phyloP scores from a whole-genome alignment of 75 land plant genomes.

The Cunninghamia lanceolata region DNA sequence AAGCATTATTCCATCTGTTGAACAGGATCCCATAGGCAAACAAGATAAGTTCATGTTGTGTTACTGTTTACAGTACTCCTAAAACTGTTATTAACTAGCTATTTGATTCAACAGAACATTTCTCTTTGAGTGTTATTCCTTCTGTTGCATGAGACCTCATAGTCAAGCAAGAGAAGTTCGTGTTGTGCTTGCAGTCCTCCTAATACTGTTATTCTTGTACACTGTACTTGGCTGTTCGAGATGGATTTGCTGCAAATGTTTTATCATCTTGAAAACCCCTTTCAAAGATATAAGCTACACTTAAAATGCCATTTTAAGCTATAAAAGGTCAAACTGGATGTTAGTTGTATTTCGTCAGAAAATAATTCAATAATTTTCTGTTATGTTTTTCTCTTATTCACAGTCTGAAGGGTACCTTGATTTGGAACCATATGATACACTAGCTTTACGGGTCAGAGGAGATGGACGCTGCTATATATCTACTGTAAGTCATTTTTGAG shows the following conservation, averaged over 20 bases:
- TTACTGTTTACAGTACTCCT: neutral
- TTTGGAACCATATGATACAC: slow-evolving; percentile 76
- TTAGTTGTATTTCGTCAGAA: neutral
- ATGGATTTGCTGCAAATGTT: neutral
- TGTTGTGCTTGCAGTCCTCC: neutral
- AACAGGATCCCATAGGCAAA: neutral
- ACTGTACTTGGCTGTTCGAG: neutral
- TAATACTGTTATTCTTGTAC: neutral
- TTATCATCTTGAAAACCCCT: neutral
- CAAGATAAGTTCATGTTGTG: neutral
- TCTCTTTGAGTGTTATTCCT: neutral
- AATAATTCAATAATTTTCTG: neutral
- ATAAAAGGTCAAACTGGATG: neutral
- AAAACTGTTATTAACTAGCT: neutral
- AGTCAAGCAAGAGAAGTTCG: neutral
- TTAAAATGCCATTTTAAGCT: neutral
- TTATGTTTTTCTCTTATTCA: slow-evolving; percentile 5
- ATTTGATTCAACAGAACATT: neutral
- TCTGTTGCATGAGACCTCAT: neutral
- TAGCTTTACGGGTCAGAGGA: slow-evolving; percentile 79
- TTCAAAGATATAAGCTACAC: neutral
- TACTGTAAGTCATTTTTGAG: slow-evolving; percentile 52
- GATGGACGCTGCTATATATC: slow-evolving; percentile 95
- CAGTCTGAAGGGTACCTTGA: slow-evolving; percentile 78
- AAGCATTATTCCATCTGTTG: neutral